Evolutionary conservation across 768 basidiomycete species (phyloP).

Genomic region (Tricholoma flavovirens): DNA sequence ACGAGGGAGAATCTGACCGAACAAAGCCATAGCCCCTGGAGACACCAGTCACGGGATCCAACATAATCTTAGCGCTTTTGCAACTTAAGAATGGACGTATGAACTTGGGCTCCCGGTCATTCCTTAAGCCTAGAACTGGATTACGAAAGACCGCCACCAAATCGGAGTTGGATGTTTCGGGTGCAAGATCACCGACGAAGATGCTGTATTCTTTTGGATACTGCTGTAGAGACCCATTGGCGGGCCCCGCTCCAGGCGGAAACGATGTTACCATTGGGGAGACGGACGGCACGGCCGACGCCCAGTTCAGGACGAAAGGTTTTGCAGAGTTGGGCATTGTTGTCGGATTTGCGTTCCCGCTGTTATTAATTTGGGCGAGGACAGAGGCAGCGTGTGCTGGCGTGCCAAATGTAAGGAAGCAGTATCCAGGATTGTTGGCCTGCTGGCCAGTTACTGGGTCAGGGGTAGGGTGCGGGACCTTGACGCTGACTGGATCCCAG

Average conservation of each 20-base stretch:
- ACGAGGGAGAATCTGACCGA: constrained; percentile 40
- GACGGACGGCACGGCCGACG: constrained; percentile 34
- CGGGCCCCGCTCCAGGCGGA: constrained; percentile 17
- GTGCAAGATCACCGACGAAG: constrained; percentile 90
- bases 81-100: constrained; percentile 87
- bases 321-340: constrained; percentile 85
- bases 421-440: constrained; percentile 82
- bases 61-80: constrained; percentile 94
- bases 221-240: constrained; percentile 41
- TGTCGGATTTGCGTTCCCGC: constrained; percentile 34
- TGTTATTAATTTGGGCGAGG: constrained; percentile 57
- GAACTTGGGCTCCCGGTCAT: constrained; percentile 83
- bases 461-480: constrained; percentile 59
- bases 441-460: constrained; percentile 56
- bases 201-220: constrained; percentile 87
- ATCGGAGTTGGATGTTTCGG: constrained; percentile 92
- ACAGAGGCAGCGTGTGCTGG: constrained; percentile 64
- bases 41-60: constrained; percentile 84
- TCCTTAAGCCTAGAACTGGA: constrained; percentile 78
- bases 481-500: constrained; percentile 75
- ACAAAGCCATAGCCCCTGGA: constrained; percentile 93
- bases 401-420: constrained; percentile 81
- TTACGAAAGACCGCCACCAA: constrained; percentile 91
- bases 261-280: constrained; percentile 28
- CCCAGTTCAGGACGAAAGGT: constrained; percentile 82